Percentiles rank a stretch among this genome's conserved stretches.
Evolutionary conservation across 1,284 basidiomycete genomes (phyloP).

Genomic region (Trametes polyzona): DNA sequence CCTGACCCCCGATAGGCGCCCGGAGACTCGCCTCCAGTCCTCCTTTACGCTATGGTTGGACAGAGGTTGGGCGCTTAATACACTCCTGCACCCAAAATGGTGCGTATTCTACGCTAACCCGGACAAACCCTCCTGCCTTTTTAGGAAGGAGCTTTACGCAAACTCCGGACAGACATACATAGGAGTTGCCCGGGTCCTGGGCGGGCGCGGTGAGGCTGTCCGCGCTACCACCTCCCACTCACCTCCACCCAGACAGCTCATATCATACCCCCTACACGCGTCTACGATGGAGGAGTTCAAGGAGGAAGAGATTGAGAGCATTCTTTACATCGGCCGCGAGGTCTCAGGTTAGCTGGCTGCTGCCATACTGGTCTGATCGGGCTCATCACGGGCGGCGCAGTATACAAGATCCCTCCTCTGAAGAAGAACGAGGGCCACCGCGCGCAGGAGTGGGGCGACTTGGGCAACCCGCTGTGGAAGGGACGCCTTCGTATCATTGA

Average conservation of each 20-base stretch:
- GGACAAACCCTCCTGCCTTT: too few species aligned
- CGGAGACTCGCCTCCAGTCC: too few species aligned
- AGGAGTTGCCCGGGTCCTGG: too few species aligned
- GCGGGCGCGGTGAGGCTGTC: slow-evolving; percentile 18
- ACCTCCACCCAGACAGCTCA: slow-evolving; percentile 1
- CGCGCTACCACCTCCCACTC: slow-evolving; percentile 5
- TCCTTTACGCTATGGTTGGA: too few species aligned
- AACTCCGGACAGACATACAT: too few species aligned
- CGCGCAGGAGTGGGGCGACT: slow-evolving; percentile 86
- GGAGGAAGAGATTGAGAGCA: slow-evolving; percentile 79
- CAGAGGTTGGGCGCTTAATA: too few species aligned
- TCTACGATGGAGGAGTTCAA: slow-evolving; percentile 54
- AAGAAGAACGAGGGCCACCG: slow-evolving; percentile 85
- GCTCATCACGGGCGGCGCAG: slow-evolving; percentile 41
- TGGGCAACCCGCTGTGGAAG: slow-evolving; percentile 85
- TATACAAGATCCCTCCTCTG: slow-evolving; percentile 83
- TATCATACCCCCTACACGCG: background rate
- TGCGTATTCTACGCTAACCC: too few species aligned
- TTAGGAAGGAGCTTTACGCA: too few species aligned
- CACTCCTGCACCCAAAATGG: too few species aligned
- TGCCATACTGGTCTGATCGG: slow-evolving; percentile 6
- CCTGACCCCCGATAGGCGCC: too few species aligned
- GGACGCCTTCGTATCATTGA: slow-evolving; percentile 87
- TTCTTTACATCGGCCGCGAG: slow-evolving; percentile 86
- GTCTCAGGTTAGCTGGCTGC: slow-evolving; percentile 62